Evolutionary conservation across 805 yeast genomes (phyloP), one percentile per base, ranked within the genome.

Genomic region (Myxozyma udenii): DNA sequence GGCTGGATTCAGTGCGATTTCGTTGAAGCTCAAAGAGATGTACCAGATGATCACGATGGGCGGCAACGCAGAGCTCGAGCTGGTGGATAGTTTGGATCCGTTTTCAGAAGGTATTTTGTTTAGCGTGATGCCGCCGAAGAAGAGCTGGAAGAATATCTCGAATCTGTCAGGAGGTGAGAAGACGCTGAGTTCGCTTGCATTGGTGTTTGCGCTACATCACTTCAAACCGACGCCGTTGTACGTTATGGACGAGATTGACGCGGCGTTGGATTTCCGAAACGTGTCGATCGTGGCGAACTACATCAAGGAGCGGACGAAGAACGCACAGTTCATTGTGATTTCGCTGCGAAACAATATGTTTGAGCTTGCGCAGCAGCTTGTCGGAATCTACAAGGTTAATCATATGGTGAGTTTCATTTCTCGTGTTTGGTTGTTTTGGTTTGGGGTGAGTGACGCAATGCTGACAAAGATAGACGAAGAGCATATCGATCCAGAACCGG

Each of bases 161-260:
- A 93, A 93, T 64, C 71, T 93, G 50, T 89, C 97, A 2, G 99
- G 99, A 60, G 99, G 99, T 58, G 99, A 93, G 64, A 93, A 93
- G 70, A 93, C 99, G 0, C 76, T 93, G 57, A 85, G 95, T 62
- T 91, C 98, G 0, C 75, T 93, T 63, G 98, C 98, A 0, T 74
- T 93, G 61, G 98, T 93, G 2, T 93, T 93, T 75, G 98, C 98
- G 0, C 76, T 93, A 25, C 98, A 93, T 68, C 85, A 87, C 61
- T 93, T 88, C 68, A 93, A 88, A 67, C 98, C 98, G 0, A 93
- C 98, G 0, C 98, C 98, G 4, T 71, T 93, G 44, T 93, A 93
- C 66, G 98, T 93, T 33, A 93, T 93, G 98, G 98, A 93, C 72
- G 98, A 93, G 71, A 93, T 93, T 61, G 98, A 93, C 72, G 98